Conservation (phyloP, 1,284 basidiomycete species). For the Hemileia vastatrix region DNA sequence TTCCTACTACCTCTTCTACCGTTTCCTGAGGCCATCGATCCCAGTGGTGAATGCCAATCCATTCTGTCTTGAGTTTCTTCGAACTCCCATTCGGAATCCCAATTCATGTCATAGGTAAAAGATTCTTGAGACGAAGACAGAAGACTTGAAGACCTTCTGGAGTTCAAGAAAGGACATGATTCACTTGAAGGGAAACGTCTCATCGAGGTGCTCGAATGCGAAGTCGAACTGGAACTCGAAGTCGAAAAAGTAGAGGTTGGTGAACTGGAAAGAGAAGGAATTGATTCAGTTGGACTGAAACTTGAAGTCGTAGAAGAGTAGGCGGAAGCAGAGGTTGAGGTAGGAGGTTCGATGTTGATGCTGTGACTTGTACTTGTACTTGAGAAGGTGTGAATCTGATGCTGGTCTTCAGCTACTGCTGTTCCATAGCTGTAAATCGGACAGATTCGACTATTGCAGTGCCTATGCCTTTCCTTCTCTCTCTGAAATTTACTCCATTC, state of each 20-base stretch:
- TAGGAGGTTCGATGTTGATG: no score
- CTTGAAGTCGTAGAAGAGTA: background rate
- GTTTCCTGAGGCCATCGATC: no score
- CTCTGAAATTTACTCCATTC: no score
- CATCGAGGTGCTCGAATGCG: background rate
- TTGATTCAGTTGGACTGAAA: background rate
- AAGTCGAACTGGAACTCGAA: background rate
- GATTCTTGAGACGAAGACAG: background rate
- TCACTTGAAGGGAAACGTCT: background rate
- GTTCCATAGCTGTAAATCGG: no score
- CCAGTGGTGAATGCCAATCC: no score
- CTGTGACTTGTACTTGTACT: no score
- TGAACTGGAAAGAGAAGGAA: background rate
- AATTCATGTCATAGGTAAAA: background rate
- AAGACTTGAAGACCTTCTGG: background rate
- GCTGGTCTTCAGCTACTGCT: no score
- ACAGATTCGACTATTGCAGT: no score
- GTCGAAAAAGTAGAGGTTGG: background rate
- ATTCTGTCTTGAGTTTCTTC: background rate
- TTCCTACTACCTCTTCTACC: no score
- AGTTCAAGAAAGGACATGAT: background rate
- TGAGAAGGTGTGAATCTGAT: no score
- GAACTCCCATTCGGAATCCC: background rate
- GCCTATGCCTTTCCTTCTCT: no score
- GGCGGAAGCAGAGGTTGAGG: no score